phyloP scores from a whole-genome alignment of 73 alveolate genomes.

The Breviolum minutum region DNA sequence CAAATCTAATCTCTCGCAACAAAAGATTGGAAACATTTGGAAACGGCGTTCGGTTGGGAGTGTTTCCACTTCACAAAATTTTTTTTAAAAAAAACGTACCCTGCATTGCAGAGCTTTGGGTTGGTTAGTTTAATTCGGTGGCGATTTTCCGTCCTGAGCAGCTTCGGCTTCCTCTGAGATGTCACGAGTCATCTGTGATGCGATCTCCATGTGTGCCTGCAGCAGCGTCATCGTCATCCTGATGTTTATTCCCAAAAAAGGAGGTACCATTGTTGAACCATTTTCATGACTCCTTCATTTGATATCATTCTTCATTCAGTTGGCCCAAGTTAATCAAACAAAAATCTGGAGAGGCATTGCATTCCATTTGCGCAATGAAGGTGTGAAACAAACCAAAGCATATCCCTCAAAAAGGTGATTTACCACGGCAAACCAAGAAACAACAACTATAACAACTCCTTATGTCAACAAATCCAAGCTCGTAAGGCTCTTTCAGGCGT shows the following conservation, averaged over 20 bases:
- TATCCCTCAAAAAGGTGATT: too few relatives aligned
- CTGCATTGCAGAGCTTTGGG: neutral
- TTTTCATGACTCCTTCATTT: neutral
- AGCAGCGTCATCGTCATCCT: neutral
- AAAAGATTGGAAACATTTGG: neutral
- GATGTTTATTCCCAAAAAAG: too few relatives aligned
- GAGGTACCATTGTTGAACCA: neutral
- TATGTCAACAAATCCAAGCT: too few relatives aligned
- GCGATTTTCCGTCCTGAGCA: neutral
- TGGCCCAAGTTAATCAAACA: too few relatives aligned
- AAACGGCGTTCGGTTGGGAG: neutral
- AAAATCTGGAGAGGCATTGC: too few relatives aligned
- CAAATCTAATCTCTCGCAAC: neutral
- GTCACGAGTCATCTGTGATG: conserved; percentile 79
- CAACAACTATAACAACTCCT: too few relatives aligned
- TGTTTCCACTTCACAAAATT: neutral
- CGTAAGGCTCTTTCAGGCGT: too few relatives aligned
- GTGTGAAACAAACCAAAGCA: too few relatives aligned
- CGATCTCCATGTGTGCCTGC: conserved; percentile 65
- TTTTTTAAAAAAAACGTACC: too few relatives aligned
- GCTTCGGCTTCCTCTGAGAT: neutral
- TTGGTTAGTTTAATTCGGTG: neutral
- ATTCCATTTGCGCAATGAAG: too few relatives aligned
- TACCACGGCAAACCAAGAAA: too few relatives aligned
- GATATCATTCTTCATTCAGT: too few relatives aligned